phyloP scores from a whole-genome alignment of 768 basidiomycete species.

The Lyophyllum atratum region DNA sequence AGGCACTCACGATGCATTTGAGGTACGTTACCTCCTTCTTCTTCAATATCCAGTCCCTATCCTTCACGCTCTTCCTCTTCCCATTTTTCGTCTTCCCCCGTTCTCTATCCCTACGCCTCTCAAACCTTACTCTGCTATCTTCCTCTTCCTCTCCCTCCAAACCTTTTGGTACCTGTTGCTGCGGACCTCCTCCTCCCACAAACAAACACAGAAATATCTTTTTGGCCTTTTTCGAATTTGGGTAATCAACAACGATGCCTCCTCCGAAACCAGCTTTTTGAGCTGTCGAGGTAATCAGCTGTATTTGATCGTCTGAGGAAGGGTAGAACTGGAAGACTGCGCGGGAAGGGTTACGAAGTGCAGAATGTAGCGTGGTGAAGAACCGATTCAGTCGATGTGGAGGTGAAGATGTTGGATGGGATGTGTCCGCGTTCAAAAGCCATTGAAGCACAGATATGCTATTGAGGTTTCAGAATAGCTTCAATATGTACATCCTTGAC shows the following conservation, averaged over 20 bases:
- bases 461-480: constrained; percentile 3
- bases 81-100: constrained; percentile 55
- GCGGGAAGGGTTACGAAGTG: constrained; percentile 81
- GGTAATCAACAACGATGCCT: constrained; percentile 95
- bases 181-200: constrained; percentile 75
- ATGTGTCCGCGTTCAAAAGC: constrained; percentile 95
- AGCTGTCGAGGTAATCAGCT: constrained; percentile 89
- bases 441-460: constrained; percentile 99
- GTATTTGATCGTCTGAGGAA: constrained; percentile 94
- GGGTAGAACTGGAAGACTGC: constrained; percentile 96
- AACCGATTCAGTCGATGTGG: constrained; percentile 84
- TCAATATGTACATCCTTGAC: constrained; percentile 8
- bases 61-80: constrained; percentile 73
- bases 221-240: constrained; percentile 92
- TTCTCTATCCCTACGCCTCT: constrained; percentile 75
- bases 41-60: constrained; percentile 90
- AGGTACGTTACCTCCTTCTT: constrained; percentile 83
- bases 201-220: constrained; percentile 95
- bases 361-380: constrained; percentile 91
- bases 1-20: neutral
- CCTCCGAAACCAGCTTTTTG: constrained; percentile 97
- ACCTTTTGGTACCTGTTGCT: constrained; percentile 72
- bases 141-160: constrained; percentile 68
- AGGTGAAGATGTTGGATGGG: constrained; percentile 85
- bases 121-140: constrained; percentile 66